Evolutionary conservation across 2,329 filamentous ascomycete genomes (phyloP).

Genomic region (Fusarium sp.): DNA sequence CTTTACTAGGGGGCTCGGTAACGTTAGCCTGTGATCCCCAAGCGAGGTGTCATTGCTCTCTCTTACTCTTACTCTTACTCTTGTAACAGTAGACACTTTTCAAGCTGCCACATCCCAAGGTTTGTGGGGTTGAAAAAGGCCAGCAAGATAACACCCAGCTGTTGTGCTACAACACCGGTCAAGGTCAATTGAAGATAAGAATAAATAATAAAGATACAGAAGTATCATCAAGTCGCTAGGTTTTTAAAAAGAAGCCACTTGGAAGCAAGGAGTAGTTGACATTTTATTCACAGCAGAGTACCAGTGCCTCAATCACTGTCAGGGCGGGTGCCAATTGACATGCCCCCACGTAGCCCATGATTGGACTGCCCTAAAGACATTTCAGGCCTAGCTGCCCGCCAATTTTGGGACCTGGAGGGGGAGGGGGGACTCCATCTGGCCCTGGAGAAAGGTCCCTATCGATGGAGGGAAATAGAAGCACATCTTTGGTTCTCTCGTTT

Average conservation of each 20-base stretch:
- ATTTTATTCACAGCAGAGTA: conserved; percentile 15
- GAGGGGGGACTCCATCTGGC: conserved; percentile 13
- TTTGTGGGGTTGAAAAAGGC: conserved; percentile 28
- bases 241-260: neutral
- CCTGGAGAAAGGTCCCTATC: conserved; percentile 13
- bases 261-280: neutral
- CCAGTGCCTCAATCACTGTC: conserved; percentile 16
- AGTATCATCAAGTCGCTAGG: neutral
- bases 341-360: conserved; percentile 36
- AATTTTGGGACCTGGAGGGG: conserved; percentile 18
- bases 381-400: conserved; percentile 30
- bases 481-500: neutral
- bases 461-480: neutral
- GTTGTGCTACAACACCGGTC: neutral
- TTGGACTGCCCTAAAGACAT: conserved; percentile 34
- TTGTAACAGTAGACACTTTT: conserved; percentile 6
- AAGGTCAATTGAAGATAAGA: neutral
- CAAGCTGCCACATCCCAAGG: conserved; percentile 16
- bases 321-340: conserved; percentile 33
- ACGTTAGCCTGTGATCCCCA: neutral
- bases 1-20: conserved; percentile 7
- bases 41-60: neutral
- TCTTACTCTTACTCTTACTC: neutral
- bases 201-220: neutral
- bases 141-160: neutral